phyloP scores from a whole-genome alignment of 441 rosid species.

The Gossypium laxum region DNA sequence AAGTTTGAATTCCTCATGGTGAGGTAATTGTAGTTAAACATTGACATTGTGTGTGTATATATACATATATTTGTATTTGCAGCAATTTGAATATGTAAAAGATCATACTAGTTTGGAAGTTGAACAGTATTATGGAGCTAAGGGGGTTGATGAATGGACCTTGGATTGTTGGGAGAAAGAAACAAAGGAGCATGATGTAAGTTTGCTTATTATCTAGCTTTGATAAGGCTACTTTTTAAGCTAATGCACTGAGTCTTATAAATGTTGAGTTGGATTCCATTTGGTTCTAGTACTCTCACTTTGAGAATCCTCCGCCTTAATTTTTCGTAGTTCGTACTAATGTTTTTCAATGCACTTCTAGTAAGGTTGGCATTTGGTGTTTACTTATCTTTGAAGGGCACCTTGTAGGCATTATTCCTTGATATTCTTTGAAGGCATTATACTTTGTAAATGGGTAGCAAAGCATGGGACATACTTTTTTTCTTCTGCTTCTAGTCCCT shows the following conservation, averaged over 20 bases:
- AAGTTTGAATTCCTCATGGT: not conserved
- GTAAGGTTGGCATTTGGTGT: no score
- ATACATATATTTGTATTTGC: constrained; percentile 14
- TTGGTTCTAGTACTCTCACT: not conserved
- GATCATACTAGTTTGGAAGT: constrained; percentile 34
- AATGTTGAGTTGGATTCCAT: not conserved
- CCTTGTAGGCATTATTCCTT: no score
- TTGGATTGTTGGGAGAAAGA: constrained; percentile 57
- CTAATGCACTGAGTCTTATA: not conserved
- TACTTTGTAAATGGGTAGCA: not conserved
- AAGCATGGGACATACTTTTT: not conserved
- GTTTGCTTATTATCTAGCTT: constrained; percentile 17
- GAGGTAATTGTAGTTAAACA: not conserved
- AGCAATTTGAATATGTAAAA: constrained; percentile 66
- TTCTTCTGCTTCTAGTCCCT: not conserved
- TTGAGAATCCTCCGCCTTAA: not conserved
- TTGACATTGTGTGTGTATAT: not conserved
- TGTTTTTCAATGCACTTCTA: no score
- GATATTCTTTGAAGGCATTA: no score
- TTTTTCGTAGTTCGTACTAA: no score
- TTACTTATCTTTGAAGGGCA: no score
- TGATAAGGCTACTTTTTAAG: not conserved
- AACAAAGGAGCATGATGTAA: constrained; percentile 49
- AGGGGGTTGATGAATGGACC: constrained; percentile 65
- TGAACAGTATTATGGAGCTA: constrained; percentile 65